These are phyloP conservation scores for Naganishia friedmannii DNA, from an alignment of 768 basidiomycete genomes.

Conservation along the genomic window DNA sequence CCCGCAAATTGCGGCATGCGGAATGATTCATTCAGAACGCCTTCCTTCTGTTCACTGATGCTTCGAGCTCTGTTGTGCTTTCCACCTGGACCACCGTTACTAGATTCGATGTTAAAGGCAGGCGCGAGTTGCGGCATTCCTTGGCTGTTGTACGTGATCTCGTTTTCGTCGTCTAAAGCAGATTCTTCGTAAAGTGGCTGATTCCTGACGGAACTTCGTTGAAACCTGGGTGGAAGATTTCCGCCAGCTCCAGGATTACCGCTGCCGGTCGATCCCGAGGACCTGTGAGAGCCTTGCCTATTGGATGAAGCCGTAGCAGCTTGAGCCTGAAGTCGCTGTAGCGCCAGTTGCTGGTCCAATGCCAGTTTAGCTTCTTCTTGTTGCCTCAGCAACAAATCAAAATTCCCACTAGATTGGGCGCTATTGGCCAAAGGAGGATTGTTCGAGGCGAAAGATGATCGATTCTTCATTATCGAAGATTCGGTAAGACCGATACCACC, in stretches of 20 bases:
- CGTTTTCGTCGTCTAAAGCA: constrained; percentile 37
- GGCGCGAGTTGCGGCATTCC: constrained; percentile 83
- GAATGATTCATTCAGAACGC: constrained; percentile 38
- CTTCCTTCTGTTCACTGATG: constrained; percentile 45
- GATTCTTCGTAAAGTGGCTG: constrained; percentile 48
- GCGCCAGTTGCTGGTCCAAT: constrained; percentile 43
- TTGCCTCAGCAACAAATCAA: constrained; percentile 35
- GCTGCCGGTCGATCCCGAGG: constrained; percentile 8
- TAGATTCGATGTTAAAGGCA: constrained; percentile 48
- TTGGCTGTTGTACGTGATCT: constrained; percentile 55
- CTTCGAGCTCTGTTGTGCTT: constrained; percentile 2
- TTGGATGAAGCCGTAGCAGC: constrained; percentile 65
- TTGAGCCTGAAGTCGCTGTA: constrained; percentile 62
- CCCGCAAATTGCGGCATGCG: constrained; percentile 1
- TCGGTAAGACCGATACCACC: constrained; percentile 28
- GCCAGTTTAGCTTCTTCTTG: constrained; percentile 44
- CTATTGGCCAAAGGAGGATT: constrained; percentile 1
- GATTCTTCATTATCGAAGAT: constrained; percentile 17
- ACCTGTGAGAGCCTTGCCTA: constrained; percentile 37
- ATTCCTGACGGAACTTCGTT: constrained; percentile 31
- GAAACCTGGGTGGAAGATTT: constrained; percentile 32
- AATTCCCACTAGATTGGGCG: constrained; percentile 13
- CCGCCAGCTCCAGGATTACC: constrained; percentile 26
- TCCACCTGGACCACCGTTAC: constrained; percentile 12
- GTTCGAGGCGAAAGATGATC: constrained; percentile 15